These are phyloP conservation scores for Blastocystis sp. DNA, from an alignment of 352 stramenopile genomes.

Conservation along the genomic window DNA sequence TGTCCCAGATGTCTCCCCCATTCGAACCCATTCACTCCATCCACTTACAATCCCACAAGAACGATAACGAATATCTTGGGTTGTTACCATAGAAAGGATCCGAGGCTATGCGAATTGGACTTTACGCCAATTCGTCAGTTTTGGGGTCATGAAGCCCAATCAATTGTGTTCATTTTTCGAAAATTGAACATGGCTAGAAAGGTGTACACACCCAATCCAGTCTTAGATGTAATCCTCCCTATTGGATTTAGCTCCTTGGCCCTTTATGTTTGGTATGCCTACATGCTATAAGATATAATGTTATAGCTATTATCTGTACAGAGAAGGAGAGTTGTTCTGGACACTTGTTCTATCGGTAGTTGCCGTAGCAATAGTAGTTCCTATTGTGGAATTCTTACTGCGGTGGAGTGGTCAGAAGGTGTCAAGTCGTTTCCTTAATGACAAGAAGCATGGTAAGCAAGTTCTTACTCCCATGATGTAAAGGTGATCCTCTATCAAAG, in stretches of 20 bases:
- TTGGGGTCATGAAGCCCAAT: not conserved
- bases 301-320: not conserved
- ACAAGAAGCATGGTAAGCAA: not conserved
- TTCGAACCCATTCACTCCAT: not conserved
- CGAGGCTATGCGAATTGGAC: too few relatives aligned
- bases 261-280: not conserved
- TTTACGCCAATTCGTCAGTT: too few relatives aligned
- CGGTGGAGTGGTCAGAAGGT: not conserved
- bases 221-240: not conserved
- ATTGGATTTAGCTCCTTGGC: constrained; percentile 1
- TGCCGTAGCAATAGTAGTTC: not conserved
- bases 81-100: not conserved
- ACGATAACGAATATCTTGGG: not conserved
- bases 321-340: constrained; percentile 17
- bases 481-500: constrained; percentile 61
- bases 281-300: not conserved
- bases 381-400: not conserved
- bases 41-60: not conserved
- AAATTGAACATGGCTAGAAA: constrained; percentile 31
- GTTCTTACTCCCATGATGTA: not conserved
- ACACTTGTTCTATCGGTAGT: not conserved
- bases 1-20: not conserved
- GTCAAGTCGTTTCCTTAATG: constrained; percentile 4
- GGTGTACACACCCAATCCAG: constrained; percentile 29
- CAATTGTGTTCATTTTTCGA: not conserved